Conservation (phyloP, 2,329 filamentous ascomycete species). For the Trichoderma koningiopsis region DNA sequence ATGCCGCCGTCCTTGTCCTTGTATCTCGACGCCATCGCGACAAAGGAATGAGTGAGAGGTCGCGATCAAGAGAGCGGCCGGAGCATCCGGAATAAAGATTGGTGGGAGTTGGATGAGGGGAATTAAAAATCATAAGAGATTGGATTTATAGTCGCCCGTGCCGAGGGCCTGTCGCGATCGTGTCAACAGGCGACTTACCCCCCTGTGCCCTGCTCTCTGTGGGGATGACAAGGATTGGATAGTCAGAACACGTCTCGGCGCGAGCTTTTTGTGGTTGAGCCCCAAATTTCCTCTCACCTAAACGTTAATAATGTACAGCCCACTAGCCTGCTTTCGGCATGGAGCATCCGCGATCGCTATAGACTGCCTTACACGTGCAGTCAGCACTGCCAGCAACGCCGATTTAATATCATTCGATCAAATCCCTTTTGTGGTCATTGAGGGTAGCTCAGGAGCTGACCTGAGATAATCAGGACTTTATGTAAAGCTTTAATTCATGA, state of each 20-base stretch:
- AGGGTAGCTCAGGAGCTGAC: not conserved
- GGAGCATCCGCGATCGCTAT: not conserved
- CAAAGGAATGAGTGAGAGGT: constrained; percentile 27
- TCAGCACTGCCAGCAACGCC: constrained; percentile 4
- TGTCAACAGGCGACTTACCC: constrained; percentile 25
- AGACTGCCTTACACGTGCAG: constrained; percentile 12
- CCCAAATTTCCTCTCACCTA: constrained; percentile 2
- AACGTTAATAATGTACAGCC: constrained; percentile 1
- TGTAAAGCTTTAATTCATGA: not conserved
- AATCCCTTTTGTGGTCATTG: not conserved
- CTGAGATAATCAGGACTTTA: not conserved
- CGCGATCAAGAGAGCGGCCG: constrained; percentile 37
- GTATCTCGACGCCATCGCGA: constrained; percentile 50
- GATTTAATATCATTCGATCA: not conserved
- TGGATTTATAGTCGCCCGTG: constrained; percentile 26
- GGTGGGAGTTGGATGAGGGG: constrained; percentile 19
- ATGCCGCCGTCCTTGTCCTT: constrained; percentile 67
- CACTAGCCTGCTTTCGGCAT: constrained; percentile 7
- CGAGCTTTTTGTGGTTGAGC: constrained; percentile 23
- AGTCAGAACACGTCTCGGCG: constrained; percentile 23
- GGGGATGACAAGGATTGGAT: constrained; percentile 23
- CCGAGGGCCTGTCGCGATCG: constrained; percentile 29
- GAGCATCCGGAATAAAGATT: constrained; percentile 33
- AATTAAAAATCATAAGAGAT: constrained; percentile 22
- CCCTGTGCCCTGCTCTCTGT: constrained; percentile 22